Base-by-base conservation (phyloP, 768 basidiomycete species). In the Cyclocybe aegerita region DNA sequence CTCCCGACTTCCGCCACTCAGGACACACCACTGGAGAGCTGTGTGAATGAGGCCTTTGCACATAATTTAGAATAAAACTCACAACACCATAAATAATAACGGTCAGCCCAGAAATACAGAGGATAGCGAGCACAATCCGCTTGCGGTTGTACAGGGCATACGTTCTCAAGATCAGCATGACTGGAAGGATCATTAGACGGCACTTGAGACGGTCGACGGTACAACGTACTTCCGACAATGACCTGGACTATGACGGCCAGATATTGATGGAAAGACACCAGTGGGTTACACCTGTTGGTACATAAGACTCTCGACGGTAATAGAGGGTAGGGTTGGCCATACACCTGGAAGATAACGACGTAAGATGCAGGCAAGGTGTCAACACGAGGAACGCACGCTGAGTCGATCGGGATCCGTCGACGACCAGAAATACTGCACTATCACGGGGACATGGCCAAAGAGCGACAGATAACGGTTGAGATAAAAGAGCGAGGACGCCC, bases 391-490 rank as follows among this genome's bases (percentile, higher is more conserved):
- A 33, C 29, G 39, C 38, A 74, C 71, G 14, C 60, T 42, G 15
- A 60, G 53, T 45, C 66, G 64, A 7, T 48, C 45, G 4, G 59
- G 53, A 49, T 52, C 50, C 4, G 55, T 44, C n/a, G 66, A 63
- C 4, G 57, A 50, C 64, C 62, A 70, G 44, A 71, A 71, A 12
- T 64, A 60, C 51, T 71, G 64, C 2, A 68, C 36, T 2, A 71
- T 54, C 35, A 74, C 57, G 15, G 74, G 70, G 2, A 73, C 52
- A 50, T 74, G 74, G 1, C 72, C 71, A 8, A 72, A 53, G 7
- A 78, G 49, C 9, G 71, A 51, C 2, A 73, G 38, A 49, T 79
- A 81, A 9, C 78, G 75, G 49, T 75, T 79, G 32, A 70, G 35
- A 48, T 74, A 70, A 60, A 78, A 79, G 14, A 77, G 64, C 11